Base-by-base conservation (phyloP, 768 basidiomycete genomes). In the Chalciporus pseudorubinellus region DNA sequence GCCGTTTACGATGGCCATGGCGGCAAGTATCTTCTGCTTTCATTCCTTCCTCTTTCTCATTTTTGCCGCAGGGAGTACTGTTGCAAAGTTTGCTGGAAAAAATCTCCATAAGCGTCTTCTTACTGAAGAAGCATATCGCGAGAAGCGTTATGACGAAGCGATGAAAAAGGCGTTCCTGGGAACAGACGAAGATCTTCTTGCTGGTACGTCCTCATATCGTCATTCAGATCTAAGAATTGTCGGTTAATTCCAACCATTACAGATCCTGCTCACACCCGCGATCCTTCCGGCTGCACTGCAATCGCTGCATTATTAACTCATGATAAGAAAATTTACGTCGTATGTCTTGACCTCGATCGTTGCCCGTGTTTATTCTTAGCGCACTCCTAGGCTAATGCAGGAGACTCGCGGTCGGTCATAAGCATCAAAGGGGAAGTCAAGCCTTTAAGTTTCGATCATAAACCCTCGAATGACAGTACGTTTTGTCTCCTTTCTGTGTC, bases 1-100 rank as follows among this genome's bases (percentile, higher is more conserved):
- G 95, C 89, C 24, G 95, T 99, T 2, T 98, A 97, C 65, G 97
- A 99, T 72, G 97, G 97, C 26, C 97, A 99, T 67, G 97, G 97
- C 53, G 97, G 95, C 92, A 63, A 58, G 81, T 22, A 12, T 36
- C 20, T 42, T 24, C 39, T 19, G 5, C 22, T 20, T 48, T n/a
- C 10, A 13, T 1, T 33, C 13, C 16, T 28, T 22, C 1, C 16
- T 33, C 51, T 61, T 45, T 53, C 39, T 19, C 43, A 31, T 31
- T 20, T 45, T 39, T 12, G 45, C 31, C 49, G 4, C 59, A 95
- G 93, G 93, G 34, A 78, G 84, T 24, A 80, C 85, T 6, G 89
- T 92, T n/a, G 91, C 93, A 22, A 82, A 78, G 69, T 97, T 84
- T 70, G 89, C 94, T 3, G 94, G 94, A 31, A 75, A 84, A 65